Evolutionary conservation across 164 flowering plant genomes (phyloP), one percentile per base, ranked within the genome.

Genomic region (Hamamelis virginiana): DNA sequence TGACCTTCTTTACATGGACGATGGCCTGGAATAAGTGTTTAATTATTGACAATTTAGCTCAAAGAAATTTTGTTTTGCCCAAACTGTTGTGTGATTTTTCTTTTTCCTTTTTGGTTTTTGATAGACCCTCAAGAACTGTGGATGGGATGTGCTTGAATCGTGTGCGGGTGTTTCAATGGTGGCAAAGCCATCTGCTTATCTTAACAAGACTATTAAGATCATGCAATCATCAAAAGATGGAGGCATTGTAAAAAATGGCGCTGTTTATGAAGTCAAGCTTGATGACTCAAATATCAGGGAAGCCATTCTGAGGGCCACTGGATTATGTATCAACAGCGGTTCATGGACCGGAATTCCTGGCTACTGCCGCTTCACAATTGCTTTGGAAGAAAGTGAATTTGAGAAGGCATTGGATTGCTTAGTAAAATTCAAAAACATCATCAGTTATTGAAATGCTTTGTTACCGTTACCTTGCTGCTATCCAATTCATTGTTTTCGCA

Each of bases 281-380:
- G 79, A 81, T 21, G 90, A 84, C 72, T 80, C 87, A 27, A 95
- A 87, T 63, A 85, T 95, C 74, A 80, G 98, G 71, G 91, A 92
- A 66, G 89, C 88, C 57, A 71, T 92, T 68, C 82, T 82, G 64
- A 81, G 68, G 43, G 64, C 82, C 61, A 91, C 99, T 14, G 99
- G 98, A 11, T 67, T 95, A 67, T 91, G 97, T 80, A 87, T 95
- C 78, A 91, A 95, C 81, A 87, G 97, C 60, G 78, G 90, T 58
- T 66, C 82, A 0, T 95, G 98, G 98, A 90, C 97, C 22, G 97
- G 99, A 69, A 82, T 92, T 45, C 86, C 96, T 4, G 91, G 91
- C 26, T 91, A 88, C 78, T 95, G 97, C 64, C 91, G 98, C 55
- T 86, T 95, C 80, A 85, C 91, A 3, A 56, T 92, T 65, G 97